Percentiles rank a stretch among this genome's conserved stretches.
Conservation (phyloP, 805 yeast species). For the Ogataea neopini region DNA sequence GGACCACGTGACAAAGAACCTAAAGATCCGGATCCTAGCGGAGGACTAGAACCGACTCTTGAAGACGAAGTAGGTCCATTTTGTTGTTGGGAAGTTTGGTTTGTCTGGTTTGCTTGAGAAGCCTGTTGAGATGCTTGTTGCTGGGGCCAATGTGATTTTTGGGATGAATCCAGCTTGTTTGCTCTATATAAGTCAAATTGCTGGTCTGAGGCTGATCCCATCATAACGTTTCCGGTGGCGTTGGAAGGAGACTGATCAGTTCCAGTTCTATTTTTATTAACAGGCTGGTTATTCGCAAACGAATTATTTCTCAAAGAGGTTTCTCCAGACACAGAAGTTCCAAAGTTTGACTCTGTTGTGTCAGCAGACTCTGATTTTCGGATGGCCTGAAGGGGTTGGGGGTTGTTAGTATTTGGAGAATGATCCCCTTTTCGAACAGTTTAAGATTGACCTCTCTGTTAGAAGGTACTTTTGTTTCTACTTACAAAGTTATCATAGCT, state of each 20-base stretch:
- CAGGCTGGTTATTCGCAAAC: slow-evolving; percentile 11
- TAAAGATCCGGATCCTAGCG: slow-evolving; percentile 6
- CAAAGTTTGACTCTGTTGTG: slow-evolving; percentile 24
- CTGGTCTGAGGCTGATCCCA: slow-evolving; percentile 8
- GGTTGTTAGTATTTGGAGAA: slow-evolving; percentile 3
- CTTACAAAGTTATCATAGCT: slow-evolving; percentile 25
- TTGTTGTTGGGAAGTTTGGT: slow-evolving; percentile 15
- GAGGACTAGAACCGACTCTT: slow-evolving; percentile 9
- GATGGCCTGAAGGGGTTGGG: slow-evolving; percentile 10
- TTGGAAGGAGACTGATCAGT: slow-evolving; percentile 10
- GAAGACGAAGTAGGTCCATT: slow-evolving; percentile 5
- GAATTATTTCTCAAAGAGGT: slow-evolving; percentile 14
- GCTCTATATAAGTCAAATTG: slow-evolving; percentile 20
- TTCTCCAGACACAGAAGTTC: slow-evolving; percentile 23
- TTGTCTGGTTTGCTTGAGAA: neutral
- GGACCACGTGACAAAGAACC: slow-evolving; percentile 12
- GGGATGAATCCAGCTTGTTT: slow-evolving; percentile 10
- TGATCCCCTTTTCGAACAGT: slow-evolving; percentile 9
- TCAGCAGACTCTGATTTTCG: slow-evolving; percentile 23
- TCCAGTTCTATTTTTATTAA: slow-evolving; percentile 9
- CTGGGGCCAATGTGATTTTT: slow-evolving; percentile 14
- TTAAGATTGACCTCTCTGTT: neutral
- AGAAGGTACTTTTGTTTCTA: too few relatives aligned
- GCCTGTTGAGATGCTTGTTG: slow-evolving; percentile 1
- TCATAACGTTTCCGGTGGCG: slow-evolving; percentile 4